These are phyloP conservation scores for Beta lomatogona DNA, from an alignment of 179 eudicot genomes.

Conservation along the genomic window DNA sequence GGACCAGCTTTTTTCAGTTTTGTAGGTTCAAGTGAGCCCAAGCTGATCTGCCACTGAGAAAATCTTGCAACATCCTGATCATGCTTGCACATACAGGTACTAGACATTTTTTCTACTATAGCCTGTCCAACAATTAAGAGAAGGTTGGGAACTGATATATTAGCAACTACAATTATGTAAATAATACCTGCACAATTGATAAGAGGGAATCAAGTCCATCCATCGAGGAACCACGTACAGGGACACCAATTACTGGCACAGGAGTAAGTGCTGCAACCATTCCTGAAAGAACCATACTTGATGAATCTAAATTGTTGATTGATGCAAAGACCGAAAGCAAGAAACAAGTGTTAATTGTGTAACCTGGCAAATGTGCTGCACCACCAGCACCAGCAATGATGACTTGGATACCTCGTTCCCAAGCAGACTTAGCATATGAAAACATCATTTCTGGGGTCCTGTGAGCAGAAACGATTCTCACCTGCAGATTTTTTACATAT, in stretches of 20 bases:
- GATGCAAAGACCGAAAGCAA: neutral
- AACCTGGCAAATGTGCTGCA: conserved; percentile 99
- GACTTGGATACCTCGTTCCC: conserved; percentile 75
- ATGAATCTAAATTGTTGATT: conserved; percentile 9
- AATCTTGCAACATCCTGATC: neutral
- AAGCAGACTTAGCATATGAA: conserved; percentile 77
- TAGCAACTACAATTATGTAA: neutral
- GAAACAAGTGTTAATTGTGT: conserved; percentile 13
- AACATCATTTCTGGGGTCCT: conserved; percentile 90
- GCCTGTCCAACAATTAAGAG: neutral
- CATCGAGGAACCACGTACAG: conserved; percentile 77
- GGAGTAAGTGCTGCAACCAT: conserved; percentile 98
- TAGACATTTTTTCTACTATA: no score
- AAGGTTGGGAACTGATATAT: no score
- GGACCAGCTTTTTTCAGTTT: no score
- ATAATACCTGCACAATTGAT: conserved; percentile 86
- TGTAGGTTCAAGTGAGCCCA: no score
- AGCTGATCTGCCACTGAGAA: neutral
- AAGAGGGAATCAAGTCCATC: conserved; percentile 94
- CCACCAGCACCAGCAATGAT: conserved; percentile 99
- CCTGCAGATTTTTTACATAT: conserved; percentile 44
- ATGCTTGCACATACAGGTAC: neutral
- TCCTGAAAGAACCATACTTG: conserved; percentile 40
- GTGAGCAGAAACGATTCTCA: conserved; percentile 90
- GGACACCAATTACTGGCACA: conserved; percentile 93